phyloP scores from a whole-genome alignment of 148 eudicot genomes.

The Rhododendron mucronatum region DNA sequence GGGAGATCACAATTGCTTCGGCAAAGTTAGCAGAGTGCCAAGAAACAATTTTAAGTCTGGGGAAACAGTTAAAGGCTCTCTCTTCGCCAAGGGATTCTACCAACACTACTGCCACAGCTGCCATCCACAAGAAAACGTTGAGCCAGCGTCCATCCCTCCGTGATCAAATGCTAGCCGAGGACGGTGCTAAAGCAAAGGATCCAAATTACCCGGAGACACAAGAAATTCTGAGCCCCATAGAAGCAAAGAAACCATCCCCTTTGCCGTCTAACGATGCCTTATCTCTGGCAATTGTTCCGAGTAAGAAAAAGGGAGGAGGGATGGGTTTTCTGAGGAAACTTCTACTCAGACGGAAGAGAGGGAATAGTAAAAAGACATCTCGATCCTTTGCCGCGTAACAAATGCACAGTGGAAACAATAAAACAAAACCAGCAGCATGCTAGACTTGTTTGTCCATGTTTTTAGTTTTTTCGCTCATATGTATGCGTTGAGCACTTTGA shows the following conservation, averaged over 20 bases:
- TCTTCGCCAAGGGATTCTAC: slow-evolving; percentile 33
- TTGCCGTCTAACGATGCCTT: neutral
- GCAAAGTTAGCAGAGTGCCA: slow-evolving; percentile 46
- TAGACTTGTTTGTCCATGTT: neutral
- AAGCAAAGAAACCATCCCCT: slow-evolving; percentile 14
- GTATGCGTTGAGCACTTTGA: neutral
- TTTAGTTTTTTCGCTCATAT: neutral
- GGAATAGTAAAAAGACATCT: slow-evolving; percentile 35
- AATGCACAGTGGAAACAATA: neutral
- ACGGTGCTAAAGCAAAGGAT: slow-evolving; percentile 16
- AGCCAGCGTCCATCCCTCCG: slow-evolving; percentile 52
- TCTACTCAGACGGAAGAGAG: slow-evolving; percentile 57
- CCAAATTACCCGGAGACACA: slow-evolving; percentile 20
- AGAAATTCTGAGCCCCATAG: slow-evolving; percentile 23
- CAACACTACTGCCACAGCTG: slow-evolving; percentile 1
- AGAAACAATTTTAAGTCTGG: slow-evolving; percentile 42
- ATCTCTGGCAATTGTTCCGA: slow-evolving; percentile 47
- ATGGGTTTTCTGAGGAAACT: slow-evolving; percentile 58
- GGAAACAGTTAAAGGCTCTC: slow-evolving; percentile 54
- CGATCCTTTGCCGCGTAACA: slow-evolving; percentile 20
- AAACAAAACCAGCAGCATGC: neutral
- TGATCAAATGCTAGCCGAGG: slow-evolving; percentile 53
- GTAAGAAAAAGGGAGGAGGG: slow-evolving; percentile 50
- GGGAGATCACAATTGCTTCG: slow-evolving; percentile 51
- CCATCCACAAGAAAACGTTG: slow-evolving; percentile 19